phyloP scores from a whole-genome alignment of 441 rosid genomes.

The Gossypium schwendimanii region DNA sequence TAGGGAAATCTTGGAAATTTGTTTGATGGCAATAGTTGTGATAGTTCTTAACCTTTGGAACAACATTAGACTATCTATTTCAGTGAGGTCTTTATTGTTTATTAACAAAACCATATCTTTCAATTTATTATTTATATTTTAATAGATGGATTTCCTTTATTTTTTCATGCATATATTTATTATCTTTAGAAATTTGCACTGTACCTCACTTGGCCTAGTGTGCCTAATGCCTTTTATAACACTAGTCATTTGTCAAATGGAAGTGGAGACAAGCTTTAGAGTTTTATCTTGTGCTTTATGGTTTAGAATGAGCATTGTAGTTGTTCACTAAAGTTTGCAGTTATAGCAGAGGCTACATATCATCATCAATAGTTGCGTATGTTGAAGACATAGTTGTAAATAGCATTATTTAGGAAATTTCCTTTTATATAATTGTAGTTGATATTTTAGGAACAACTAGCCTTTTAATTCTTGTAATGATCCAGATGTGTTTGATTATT shows the following conservation, averaged over 20 bases:
- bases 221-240: not conserved
- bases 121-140: not conserved
- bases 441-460: not conserved
- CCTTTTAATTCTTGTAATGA: not conserved
- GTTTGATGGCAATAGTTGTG: not conserved
- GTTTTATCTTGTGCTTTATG: not conserved
- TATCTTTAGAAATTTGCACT: not conserved
- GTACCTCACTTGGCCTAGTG: not conserved
- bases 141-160: not conserved
- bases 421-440: not conserved
- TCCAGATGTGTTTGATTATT: not conserved
- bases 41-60: not conserved
- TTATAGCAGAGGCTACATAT: not conserved
- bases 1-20: not conserved
- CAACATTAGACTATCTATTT: not conserved
- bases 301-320: not conserved
- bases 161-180: not conserved
- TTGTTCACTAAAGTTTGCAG: not conserved
- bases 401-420: not conserved
- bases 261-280: not conserved
- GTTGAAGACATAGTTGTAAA: not conserved
- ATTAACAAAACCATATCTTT: not conserved
- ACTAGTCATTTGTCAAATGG: not conserved
- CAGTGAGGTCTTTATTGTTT: not conserved
- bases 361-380: not conserved